Evolutionary conservation across 202 grass and related monocot species (phyloP).

Genomic region (Cymbopogon flexuosus): DNA sequence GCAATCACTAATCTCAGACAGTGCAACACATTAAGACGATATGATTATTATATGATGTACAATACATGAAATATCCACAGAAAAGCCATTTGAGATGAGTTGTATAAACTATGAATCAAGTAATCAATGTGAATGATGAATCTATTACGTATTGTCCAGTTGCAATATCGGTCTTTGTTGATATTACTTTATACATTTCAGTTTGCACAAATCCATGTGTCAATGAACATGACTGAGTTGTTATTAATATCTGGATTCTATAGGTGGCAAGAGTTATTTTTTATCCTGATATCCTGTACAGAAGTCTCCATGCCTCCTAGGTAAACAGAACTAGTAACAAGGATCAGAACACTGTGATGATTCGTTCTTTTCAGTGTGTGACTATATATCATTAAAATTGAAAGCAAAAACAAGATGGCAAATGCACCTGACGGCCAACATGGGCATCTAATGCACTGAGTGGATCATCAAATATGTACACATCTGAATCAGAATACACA

Average conservation of each 20-base stretch:
- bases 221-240: neutral
- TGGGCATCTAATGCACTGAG: conserved; percentile 97
- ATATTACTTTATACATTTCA: conserved; percentile 1
- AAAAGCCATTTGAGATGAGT: neutral
- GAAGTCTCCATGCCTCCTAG: neutral
- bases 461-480: conserved; percentile 99
- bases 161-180: neutral
- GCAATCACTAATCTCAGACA: neutral
- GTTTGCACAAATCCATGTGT: neutral
- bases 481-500: conserved; percentile 94
- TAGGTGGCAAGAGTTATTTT: neutral
- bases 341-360: neutral
- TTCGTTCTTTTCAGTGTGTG: neutral
- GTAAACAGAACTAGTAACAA: conserved; percentile 1
- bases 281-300: neutral
- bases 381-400: conserved; percentile 21
- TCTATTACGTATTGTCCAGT: neutral
- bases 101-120: conserved; percentile 20
- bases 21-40: neutral
- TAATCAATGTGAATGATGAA: neutral
- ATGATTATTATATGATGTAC: neutral
- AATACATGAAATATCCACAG: neutral
- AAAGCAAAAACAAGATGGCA: neutral
- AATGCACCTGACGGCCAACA: conserved; percentile 92
- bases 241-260: neutral